Percentiles rank a stretch among this genome's conserved stretches.
Evolutionary conservation across 2,329 filamentous ascomycete species (phyloP).

Genomic region (Botrytis elliptica): DNA sequence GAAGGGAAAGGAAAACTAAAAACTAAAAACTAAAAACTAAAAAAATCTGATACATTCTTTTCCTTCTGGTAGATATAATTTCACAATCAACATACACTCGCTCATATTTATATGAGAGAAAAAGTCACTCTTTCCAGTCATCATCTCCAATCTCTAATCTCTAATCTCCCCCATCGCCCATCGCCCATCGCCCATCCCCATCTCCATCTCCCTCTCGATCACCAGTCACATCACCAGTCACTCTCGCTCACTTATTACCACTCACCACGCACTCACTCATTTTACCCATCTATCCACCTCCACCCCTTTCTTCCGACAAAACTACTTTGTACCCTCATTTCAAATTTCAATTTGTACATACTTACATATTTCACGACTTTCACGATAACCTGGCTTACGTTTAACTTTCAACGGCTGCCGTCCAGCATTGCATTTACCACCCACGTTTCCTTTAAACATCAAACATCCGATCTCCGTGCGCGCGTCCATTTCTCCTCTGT

Average conservation of each 20-base stretch:
- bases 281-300: not conserved
- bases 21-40: not conserved
- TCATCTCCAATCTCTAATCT: not conserved
- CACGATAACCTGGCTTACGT: not conserved
- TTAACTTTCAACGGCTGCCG: not conserved
- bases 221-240: not conserved
- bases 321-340: not conserved
- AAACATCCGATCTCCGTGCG: conserved; percentile 22
- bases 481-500: conserved; percentile 13
- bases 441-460: conserved; percentile 20
- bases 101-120: not conserved
- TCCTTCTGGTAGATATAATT: not conserved
- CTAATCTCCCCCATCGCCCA: too few species aligned
- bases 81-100: not conserved
- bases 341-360: not conserved
- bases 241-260: not conserved
- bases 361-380: conserved; percentile 3
- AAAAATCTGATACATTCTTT: not conserved
- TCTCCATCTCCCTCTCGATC: not conserved
- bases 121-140: conserved; percentile 13
- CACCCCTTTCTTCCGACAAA: not conserved
- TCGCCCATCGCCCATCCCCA: not conserved
- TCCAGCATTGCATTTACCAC: conserved; percentile 15
- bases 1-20: not conserved
- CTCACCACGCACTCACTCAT: not conserved